phyloP scores from a whole-genome alignment of 2,329 filamentous ascomycete genomes.

The Colletotrichum australisinense region DNA sequence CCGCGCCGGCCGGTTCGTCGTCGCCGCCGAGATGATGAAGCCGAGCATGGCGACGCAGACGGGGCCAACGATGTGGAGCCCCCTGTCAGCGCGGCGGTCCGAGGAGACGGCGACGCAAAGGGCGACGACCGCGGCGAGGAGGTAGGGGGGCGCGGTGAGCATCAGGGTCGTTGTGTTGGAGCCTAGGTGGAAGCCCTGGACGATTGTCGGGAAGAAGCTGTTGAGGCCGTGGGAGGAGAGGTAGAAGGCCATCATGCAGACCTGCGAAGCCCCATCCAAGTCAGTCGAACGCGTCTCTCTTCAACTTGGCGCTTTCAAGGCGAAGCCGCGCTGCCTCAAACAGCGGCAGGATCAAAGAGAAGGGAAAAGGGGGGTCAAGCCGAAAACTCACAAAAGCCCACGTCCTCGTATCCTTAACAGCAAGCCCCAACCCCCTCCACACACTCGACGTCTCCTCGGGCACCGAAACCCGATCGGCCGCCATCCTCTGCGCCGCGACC shows the following conservation, averaged over 20 bases:
- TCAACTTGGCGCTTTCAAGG: neutral
- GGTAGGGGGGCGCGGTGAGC: slow-evolving; percentile 44
- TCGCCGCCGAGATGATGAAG: slow-evolving; percentile 70
- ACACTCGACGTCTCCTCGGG: slow-evolving; percentile 34
- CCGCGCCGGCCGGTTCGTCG: slow-evolving; percentile 62
- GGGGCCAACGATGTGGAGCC: slow-evolving; percentile 37
- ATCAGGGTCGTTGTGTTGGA: slow-evolving; percentile 45
- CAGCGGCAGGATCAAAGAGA: too few relatives aligned
- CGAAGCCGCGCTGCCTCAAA: neutral
- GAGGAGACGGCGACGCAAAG: slow-evolving; percentile 37
- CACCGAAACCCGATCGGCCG: slow-evolving; percentile 39
- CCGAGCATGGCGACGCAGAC: slow-evolving; percentile 59
- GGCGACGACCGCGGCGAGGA: slow-evolving; percentile 36
- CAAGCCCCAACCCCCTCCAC: slow-evolving; percentile 38
- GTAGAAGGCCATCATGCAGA: slow-evolving; percentile 38
- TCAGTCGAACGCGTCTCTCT: neutral
- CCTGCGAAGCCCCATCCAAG: slow-evolving; percentile 7
- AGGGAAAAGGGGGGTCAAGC: neutral
- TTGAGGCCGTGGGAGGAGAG: slow-evolving; percentile 40
- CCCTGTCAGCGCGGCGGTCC: slow-evolving; percentile 37
- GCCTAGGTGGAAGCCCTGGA: slow-evolving; percentile 46
- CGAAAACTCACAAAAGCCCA: slow-evolving; percentile 40
- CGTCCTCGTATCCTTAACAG: slow-evolving; percentile 39
- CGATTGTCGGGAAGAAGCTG: slow-evolving; percentile 42
- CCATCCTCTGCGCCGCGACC: slow-evolving; percentile 37